phyloP scores from a whole-genome alignment of 2,329 filamentous ascomycete genomes.

The Diaporthe destruens region DNA sequence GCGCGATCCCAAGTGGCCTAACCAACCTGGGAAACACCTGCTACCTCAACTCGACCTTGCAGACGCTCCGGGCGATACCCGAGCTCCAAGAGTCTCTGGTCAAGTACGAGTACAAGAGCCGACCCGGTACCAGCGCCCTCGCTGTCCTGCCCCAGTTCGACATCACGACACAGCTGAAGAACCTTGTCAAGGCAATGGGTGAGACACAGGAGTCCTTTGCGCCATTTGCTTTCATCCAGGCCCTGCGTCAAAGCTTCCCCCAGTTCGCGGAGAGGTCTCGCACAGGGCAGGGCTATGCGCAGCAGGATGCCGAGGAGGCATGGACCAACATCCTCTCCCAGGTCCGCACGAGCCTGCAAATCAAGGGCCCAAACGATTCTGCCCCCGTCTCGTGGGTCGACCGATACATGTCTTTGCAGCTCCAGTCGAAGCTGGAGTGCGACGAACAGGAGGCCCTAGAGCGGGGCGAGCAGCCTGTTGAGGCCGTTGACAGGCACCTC shows the following conservation, averaged over 20 bases:
- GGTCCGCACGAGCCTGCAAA: conserved; percentile 80
- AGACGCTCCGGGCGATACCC: conserved; percentile 87
- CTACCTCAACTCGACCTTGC: conserved; percentile 98
- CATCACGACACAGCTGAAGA: conserved; percentile 81
- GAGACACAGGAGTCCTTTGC: conserved; percentile 89
- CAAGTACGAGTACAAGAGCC: conserved; percentile 68
- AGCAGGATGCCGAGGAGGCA: conserved; percentile 98
- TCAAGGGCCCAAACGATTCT: conserved; percentile 65
- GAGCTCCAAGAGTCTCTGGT: conserved; percentile 86
- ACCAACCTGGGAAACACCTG: conserved; percentile 97
- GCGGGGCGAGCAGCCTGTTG: conserved; percentile 76
- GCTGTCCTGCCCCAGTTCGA: conserved; percentile 69
- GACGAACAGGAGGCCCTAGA: conserved; percentile 84
- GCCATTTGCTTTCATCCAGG: conserved; percentile 84
- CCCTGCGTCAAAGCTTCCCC: conserved; percentile 83
- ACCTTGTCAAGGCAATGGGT: conserved; percentile 90
- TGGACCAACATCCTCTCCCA: conserved; percentile 96
- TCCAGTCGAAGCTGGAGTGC: conserved; percentile 83
- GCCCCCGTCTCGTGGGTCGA: conserved; percentile 82
- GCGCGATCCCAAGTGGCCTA: conserved; percentile 88
- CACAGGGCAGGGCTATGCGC: conserved; percentile 87
- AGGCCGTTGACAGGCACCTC: conserved; percentile 80
- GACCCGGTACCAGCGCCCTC: conserved; percentile 42
- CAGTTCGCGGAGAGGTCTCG: conserved; percentile 94
- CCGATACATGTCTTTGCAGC: conserved; percentile 87